Conservation (phyloP, 345 rosid genomes). For the Fremontodendron californicum region DNA sequence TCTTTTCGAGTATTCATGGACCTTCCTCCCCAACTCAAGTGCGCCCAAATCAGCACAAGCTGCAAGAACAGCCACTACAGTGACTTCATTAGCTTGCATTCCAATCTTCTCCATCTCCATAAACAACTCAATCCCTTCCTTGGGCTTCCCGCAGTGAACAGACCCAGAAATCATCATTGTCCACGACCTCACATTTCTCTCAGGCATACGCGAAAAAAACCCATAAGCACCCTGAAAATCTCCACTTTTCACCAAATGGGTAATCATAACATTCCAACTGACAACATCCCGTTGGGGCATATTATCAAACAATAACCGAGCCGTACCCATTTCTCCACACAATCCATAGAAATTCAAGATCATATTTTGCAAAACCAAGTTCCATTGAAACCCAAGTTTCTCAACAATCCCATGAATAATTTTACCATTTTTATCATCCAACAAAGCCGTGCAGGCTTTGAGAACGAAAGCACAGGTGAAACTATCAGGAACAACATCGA, state of each 20-base stretch:
- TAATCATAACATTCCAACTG: conserved; percentile 33
- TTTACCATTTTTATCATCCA: conserved; percentile 19
- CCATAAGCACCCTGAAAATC: conserved; percentile 24
- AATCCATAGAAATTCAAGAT: conserved; percentile 25
- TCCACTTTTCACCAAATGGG: conserved; percentile 26
- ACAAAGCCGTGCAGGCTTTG: conserved; percentile 24
- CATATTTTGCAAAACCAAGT: conserved; percentile 32
- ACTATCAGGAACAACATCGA: conserved; percentile 25
- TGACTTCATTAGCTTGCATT: conserved; percentile 29
- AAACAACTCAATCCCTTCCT: conserved; percentile 32
- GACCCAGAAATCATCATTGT: conserved; percentile 30
- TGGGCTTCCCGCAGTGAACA: conserved; percentile 27
- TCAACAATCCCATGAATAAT: conserved; percentile 30
- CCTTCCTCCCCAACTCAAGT: conserved; percentile 30
- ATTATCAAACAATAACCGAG: conserved; percentile 38
- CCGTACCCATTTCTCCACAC: conserved; percentile 28
- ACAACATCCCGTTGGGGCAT: conserved; percentile 37
- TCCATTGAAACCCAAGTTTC: conserved; percentile 35
- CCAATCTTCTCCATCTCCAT: conserved; percentile 30
- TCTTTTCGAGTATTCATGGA: conserved; percentile 28
- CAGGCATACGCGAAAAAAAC: conserved; percentile 28
- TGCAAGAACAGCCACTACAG: conserved; percentile 33
- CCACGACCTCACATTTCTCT: conserved; percentile 38
- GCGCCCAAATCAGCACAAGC: conserved; percentile 37
- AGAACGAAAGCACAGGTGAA: conserved; percentile 38